Percentiles rank a stretch among this genome's conserved stretches.
phyloP scores from a whole-genome alignment of 345 rosid genomes.

The Pugionium dolabratum region DNA sequence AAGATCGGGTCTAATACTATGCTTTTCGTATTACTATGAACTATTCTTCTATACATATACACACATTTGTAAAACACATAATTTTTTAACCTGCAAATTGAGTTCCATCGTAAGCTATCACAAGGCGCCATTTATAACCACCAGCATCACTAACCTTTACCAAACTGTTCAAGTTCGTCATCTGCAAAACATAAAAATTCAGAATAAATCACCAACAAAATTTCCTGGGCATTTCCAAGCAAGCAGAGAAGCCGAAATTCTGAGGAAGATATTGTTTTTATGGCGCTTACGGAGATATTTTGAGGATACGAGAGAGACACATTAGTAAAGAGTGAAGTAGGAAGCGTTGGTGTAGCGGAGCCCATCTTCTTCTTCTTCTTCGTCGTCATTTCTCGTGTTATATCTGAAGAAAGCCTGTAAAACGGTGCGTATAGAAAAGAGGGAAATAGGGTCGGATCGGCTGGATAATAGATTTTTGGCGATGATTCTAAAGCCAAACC shows the following conservation, averaged over 20 bases:
- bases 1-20: background rate
- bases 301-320: slow-evolving; percentile 37
- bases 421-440: slow-evolving; percentile 23
- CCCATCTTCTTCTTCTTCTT: slow-evolving; percentile 39
- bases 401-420: slow-evolving; percentile 3
- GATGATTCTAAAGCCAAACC: background rate
- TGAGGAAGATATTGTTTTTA: slow-evolving; percentile 12
- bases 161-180: slow-evolving; percentile 25
- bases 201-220: slow-evolving; percentile 10
- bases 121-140: slow-evolving; percentile 76
- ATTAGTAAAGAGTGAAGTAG: slow-evolving; percentile 40
- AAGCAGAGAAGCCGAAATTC: background rate
- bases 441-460: background rate
- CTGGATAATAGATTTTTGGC: background rate
- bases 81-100: slow-evolving; percentile 55
- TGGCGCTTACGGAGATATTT: slow-evolving; percentile 24
- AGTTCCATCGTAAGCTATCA: slow-evolving; percentile 83
- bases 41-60: background rate
- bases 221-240: slow-evolving; percentile 4
- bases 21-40: background rate
- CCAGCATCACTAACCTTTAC: slow-evolving; percentile 36
- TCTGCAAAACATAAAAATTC: slow-evolving; percentile 16
- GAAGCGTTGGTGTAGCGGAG: slow-evolving; percentile 39
- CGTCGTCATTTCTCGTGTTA: slow-evolving; percentile 9
- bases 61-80: too few species aligned